phyloP scores from a whole-genome alignment of 441 rosid species.

The Omphalea diandra region DNA sequence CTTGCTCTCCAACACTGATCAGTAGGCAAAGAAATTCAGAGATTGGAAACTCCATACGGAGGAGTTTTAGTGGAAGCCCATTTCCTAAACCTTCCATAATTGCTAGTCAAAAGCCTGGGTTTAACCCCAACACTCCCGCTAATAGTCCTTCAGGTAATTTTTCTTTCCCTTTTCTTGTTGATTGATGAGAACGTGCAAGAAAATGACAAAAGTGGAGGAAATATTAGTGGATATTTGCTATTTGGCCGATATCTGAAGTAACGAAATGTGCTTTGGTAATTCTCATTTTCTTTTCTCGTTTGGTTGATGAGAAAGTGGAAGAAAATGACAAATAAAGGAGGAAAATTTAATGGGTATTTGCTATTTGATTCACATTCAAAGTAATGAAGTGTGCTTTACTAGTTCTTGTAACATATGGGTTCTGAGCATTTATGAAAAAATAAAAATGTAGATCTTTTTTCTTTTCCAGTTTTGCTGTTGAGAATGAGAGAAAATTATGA shows the following conservation, averaged over 20 bases:
- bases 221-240: neutral
- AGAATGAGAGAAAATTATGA: neutral
- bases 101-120: constrained; percentile 37
- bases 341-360: neutral
- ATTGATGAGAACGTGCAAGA: neutral
- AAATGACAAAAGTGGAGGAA: neutral
- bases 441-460: no score
- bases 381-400: neutral
- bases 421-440: no score
- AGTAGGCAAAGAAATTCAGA: constrained; percentile 60
- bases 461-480: neutral
- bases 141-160: constrained; percentile 58
- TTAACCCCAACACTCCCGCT: constrained; percentile 48
- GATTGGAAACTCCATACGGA: constrained; percentile 50
- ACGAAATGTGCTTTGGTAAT: neutral
- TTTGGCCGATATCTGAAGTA: neutral
- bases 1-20: constrained; percentile 30
- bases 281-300: neutral
- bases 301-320: constrained; percentile 1
- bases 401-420: neutral
- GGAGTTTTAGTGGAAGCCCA: constrained; percentile 65
- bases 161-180: neutral
- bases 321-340: neutral
- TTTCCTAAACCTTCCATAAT: constrained; percentile 45
- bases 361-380: neutral